A percentile compares a stretch with the other conserved stretches of the same genome.
Conservation (phyloP, 192 early-diverging fungal species). For the Umbelopsis sp. region DNA sequence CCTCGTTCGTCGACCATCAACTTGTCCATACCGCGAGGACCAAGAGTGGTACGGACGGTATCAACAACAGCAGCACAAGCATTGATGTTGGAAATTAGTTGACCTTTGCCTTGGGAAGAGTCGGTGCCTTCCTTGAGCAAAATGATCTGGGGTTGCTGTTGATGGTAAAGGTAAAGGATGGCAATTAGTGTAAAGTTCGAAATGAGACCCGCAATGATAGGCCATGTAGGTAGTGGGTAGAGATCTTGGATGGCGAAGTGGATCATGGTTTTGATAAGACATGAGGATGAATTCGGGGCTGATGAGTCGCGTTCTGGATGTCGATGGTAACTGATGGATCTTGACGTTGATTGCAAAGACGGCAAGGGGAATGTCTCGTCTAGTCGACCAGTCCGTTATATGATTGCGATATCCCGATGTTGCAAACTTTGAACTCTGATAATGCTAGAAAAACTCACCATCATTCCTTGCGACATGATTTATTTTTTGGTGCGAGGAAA, state of each 20-base stretch:
- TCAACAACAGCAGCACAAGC: conserved; percentile 95
- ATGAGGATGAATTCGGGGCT: no score
- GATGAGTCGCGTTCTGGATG: no score
- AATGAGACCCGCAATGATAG: not conserved
- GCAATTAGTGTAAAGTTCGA: not conserved
- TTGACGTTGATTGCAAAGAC: no score
- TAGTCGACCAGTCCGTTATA: no score
- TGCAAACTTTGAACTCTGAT: no score
- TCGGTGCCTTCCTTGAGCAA: conserved; percentile 99
- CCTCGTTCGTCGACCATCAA: conserved; percentile 93
- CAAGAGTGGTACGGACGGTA: conserved; percentile 93
- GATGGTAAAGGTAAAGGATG: conserved; percentile 2
- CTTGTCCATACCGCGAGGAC: conserved; percentile 99
- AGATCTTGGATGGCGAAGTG: not conserved
- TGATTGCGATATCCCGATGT: not conserved
- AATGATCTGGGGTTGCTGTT: conserved; percentile 97
- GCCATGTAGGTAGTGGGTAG: not conserved
- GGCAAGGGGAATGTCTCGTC: no score
- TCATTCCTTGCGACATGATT: conserved; percentile 16
- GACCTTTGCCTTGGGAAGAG: conserved; percentile 95
- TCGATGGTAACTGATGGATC: no score
- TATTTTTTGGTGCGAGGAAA: conserved; percentile 11
- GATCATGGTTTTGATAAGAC: not conserved
- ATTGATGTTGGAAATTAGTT: conserved; percentile 97
- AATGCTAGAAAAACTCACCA: not conserved